phyloP scores from a whole-genome alignment of 2,329 filamentous ascomycete genomes.

The Aureobasidium pullulans region DNA sequence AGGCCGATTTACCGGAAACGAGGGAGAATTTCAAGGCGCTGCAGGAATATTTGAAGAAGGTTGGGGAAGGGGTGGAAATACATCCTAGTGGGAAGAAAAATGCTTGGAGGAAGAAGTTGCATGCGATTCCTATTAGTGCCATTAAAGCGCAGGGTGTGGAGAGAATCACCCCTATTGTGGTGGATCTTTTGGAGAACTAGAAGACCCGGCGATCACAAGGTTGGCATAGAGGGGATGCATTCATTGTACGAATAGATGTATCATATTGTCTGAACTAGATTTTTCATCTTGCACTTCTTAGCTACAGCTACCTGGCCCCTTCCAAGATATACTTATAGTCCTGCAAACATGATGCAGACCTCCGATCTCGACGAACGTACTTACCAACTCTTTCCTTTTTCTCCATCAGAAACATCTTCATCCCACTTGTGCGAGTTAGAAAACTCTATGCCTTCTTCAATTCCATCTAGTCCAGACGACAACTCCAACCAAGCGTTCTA shows the following conservation, averaged over 20 bases:
- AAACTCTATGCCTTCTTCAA: too few relatives aligned
- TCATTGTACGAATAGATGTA: background rate
- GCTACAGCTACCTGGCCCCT: background rate
- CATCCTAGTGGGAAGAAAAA: slow-evolving; percentile 66
- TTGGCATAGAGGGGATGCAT: too few relatives aligned
- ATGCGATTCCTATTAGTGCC: slow-evolving; percentile 79
- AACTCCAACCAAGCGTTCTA: too few relatives aligned
- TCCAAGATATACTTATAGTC: background rate
- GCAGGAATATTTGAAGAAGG: slow-evolving; percentile 59
- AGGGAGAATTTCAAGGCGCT: slow-evolving; percentile 67
- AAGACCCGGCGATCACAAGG: background rate
- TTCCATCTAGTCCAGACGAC: too few relatives aligned
- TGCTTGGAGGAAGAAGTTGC: slow-evolving; percentile 51
- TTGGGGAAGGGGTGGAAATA: slow-evolving; percentile 54
- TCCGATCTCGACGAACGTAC: slow-evolving; percentile 5
- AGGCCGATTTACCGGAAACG: slow-evolving; percentile 75
- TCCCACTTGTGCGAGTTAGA: too few relatives aligned
- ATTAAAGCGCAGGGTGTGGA: slow-evolving; percentile 80
- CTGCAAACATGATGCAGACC: background rate
- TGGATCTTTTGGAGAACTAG: slow-evolving; percentile 55
- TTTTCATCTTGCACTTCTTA: background rate
- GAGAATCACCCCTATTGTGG: slow-evolving; percentile 63
- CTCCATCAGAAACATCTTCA: too few relatives aligned
- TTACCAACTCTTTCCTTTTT: slow-evolving; percentile 3
- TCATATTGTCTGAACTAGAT: background rate